These are phyloP conservation scores for Crucibulum laeve DNA, from an alignment of 768 basidiomycete genomes.

Conservation along the genomic window DNA sequence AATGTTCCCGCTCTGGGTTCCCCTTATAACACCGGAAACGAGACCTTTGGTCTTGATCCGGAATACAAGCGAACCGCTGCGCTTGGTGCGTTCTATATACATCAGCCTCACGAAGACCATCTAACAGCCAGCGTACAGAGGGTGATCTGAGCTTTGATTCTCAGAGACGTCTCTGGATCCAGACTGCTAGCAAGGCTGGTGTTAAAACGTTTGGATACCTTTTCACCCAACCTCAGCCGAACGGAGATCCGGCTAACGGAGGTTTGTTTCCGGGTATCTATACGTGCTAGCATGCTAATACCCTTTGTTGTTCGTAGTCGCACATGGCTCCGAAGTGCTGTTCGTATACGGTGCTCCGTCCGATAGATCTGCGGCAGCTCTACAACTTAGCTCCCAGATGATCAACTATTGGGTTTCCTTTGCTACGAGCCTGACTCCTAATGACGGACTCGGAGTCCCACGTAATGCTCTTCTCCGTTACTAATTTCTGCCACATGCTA, in stretches of 20 bases:
- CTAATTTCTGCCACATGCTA: neutral
- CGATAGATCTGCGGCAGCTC: conserved; percentile 16
- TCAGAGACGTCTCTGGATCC: conserved; percentile 32
- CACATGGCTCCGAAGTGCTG: conserved; percentile 26
- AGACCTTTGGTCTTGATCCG: conserved; percentile 34
- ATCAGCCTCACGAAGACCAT: neutral
- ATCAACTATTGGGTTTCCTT: conserved; percentile 42
- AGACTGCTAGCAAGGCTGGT: conserved; percentile 30
- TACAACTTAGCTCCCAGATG: conserved; percentile 25
- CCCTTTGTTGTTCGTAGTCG: conserved; percentile 17
- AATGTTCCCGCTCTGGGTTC: conserved; percentile 35
- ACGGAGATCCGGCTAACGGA: conserved; percentile 17
- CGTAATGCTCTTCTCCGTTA: conserved; percentile 17
- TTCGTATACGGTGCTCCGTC: conserved; percentile 28
- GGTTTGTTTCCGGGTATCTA: conserved; percentile 14
- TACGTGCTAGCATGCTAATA: neutral
- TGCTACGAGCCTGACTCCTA: conserved; percentile 31
- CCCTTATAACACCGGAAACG: conserved; percentile 38
- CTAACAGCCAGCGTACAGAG: conserved; percentile 10
- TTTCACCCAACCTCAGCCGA: conserved; percentile 34
- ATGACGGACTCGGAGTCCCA: conserved; percentile 26
- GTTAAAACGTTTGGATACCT: conserved; percentile 37
- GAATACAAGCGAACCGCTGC: conserved; percentile 26
- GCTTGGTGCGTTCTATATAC: conserved; percentile 16
- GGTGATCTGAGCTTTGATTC: conserved; percentile 37